Evolutionary conservation across 495 filamentous ascomycete genomes (phyloP), one percentile per base, ranked within the genome.

Genomic region (Physcia stellaris): DNA sequence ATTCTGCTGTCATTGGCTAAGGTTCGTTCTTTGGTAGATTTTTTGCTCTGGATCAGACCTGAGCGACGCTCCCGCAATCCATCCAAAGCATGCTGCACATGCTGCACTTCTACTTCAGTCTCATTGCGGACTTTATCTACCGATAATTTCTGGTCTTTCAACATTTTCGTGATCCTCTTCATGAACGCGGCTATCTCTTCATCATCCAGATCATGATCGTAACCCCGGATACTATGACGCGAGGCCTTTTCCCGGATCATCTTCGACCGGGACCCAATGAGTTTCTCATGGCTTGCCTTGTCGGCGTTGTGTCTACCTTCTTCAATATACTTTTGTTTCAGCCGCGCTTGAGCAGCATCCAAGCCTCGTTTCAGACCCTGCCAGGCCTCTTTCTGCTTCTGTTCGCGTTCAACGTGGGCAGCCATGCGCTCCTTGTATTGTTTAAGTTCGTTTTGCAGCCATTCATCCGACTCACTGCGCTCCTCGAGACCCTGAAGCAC

Each of bases 281-380:
- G 80, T 9, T 75, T 73, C 52, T 94, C 85, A 49, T 88, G 86
- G 44, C 79, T 80, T 49, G 79, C 77, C 55, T 86, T 83, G 53
- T 94, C 76, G 6, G 87, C 86, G 56, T 90, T 75, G 50, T 77
- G 75, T 50, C 78, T 84, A 21, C 90, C 90, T 48, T 76, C 68
- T 53, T 95, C 90, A 11, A 77, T 74, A 32, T 85, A 75, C 56
- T 94, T 95, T 27, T 62, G 56, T 3, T 75, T 75, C 19, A 87
- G 60, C 6, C 64, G 51, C 17, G 64, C 56, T 6, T 80, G 75
- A 26, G 59, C 55, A 1, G 58, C 50, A 32, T 80, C 72, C 4
- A 88, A 71, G 17, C 71, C 69, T 12, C 64, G 57, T 35, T 74
- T 71, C 12, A 92, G 65, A 20, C 78, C 69, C 39, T 67, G 59